Evolutionary conservation across 2,329 filamentous ascomycete genomes (phyloP).

Genomic region (Zymoseptoria ardabiliae): DNA sequence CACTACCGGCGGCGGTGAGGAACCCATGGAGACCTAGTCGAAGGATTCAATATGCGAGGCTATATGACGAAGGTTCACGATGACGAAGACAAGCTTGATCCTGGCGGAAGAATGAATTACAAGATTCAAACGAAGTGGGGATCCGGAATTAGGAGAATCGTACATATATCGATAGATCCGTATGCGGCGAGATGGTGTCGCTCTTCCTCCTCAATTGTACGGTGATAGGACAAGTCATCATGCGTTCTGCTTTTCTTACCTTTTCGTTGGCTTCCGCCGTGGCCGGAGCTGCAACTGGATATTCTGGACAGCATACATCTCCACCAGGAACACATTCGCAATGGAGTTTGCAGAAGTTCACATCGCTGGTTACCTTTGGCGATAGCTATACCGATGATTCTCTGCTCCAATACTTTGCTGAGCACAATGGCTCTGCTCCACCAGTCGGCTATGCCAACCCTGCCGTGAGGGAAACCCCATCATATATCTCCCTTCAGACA

Average conservation of each 20-base stretch:
- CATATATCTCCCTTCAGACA: neutral
- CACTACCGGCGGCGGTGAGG: too few species aligned
- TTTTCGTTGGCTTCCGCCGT: neutral
- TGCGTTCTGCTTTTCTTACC: neutral
- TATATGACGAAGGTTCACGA: neutral
- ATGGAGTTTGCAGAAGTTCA: conserved; percentile 45
- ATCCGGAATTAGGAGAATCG: neutral
- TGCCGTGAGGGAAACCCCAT: conserved; percentile 29
- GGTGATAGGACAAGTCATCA: neutral
- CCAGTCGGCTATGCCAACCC: conserved; percentile 52
- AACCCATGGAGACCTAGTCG: too few species aligned
- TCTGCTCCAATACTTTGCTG: conserved; percentile 56
- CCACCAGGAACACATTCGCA: neutral
- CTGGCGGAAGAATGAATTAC: neutral
- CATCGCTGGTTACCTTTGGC: conserved; percentile 62
- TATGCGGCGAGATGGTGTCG: neutral
- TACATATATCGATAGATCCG: neutral
- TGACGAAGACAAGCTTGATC: neutral
- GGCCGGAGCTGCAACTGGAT: neutral
- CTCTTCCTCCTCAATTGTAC: neutral
- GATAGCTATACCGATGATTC: conserved; percentile 67
- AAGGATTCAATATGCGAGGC: too few species aligned
- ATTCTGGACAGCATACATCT: neutral
- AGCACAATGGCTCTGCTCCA: conserved; percentile 52
- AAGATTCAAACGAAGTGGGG: neutral